Conservation (phyloP, 257 asterid species). For the Primulina eburnea region DNA sequence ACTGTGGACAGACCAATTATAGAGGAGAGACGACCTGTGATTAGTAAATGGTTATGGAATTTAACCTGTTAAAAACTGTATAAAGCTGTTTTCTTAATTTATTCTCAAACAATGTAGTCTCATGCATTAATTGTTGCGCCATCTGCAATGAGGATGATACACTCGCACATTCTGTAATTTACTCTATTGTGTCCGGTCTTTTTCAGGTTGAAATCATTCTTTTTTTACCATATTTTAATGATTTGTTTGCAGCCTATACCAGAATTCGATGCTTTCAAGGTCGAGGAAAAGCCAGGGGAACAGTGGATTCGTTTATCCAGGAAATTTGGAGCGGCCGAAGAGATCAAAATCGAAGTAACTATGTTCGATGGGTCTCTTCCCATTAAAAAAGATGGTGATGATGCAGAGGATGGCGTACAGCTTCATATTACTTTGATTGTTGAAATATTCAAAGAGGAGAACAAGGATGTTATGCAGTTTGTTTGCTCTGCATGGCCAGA, state of each 20-base stretch:
- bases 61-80: neutral
- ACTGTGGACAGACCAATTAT: neutral
- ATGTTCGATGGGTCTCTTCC: slow-evolving; percentile 68
- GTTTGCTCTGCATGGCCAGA: slow-evolving; percentile 1
- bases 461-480: neutral
- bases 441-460: neutral
- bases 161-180: neutral
- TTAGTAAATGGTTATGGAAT: neutral
- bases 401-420: neutral
- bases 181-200: neutral
- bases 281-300: slow-evolving; percentile 77
- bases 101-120: neutral
- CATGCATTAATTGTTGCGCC: neutral
- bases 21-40: neutral
- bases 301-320: slow-evolving; percentile 70
- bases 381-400: neutral
- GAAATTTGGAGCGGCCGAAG: slow-evolving; percentile 70
- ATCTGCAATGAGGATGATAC: neutral
- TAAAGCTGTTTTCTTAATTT: no score
- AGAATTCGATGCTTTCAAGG: slow-evolving; percentile 58
- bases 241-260: slow-evolving; percentile 47
- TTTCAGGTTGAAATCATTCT: neutral
- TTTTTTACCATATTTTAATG: slow-evolving; percentile 11
- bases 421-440: neutral
- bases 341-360: slow-evolving; percentile 80